Conservation (phyloP, 208 protist genomes). For the Trypanosoma theileri region DNA sequence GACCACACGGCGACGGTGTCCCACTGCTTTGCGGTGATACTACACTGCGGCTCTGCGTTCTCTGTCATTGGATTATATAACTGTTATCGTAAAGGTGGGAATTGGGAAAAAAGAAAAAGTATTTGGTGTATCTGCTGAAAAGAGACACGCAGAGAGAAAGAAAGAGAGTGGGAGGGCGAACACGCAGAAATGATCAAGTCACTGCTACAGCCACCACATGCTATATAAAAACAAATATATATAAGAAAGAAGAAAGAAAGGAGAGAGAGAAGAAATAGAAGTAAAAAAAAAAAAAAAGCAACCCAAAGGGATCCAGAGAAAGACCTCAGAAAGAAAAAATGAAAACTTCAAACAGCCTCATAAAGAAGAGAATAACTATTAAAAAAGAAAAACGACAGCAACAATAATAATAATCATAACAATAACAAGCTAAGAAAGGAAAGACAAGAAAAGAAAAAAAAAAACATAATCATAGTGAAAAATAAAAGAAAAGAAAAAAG, state of each 20-base stretch:
- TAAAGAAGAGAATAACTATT: conserved; percentile 2
- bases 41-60: neutral
- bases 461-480: neutral
- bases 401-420: neutral
- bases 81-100: neutral
- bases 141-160: no score
- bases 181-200: no score
- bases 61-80: neutral
- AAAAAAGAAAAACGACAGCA: neutral
- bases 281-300: no score
- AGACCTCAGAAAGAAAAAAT: no score
- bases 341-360: neutral
- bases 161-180: no score
- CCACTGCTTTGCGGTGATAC: conserved; percentile 92
- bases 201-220: no score
- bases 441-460: neutral
- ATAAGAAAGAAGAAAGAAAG: no score
- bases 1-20: conserved; percentile 96
- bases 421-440: conserved; percentile 1
- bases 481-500: conserved; percentile 3
- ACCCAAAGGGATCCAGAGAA: no score
- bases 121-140: no score
- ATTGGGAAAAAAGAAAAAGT: no score
- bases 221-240: no score
- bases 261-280: no score